Evolutionary conservation across 2,329 filamentous ascomycete genomes (phyloP), one percentile per base, ranked within the genome.

Genomic region (Xylaria polymorpha): DNA sequence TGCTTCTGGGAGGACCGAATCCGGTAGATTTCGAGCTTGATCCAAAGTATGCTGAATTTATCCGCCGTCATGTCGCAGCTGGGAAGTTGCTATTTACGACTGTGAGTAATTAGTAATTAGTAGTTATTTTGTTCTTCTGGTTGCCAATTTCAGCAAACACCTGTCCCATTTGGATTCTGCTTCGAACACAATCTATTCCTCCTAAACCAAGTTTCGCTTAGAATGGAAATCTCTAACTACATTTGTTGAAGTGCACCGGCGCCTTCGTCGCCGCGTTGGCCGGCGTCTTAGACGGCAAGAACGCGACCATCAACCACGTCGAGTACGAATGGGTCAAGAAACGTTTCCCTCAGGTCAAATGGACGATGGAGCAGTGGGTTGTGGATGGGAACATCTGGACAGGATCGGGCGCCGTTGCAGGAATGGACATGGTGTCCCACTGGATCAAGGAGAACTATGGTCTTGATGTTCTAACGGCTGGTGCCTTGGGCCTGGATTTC

Each of bases 321-420:
- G 66, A 68, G 37, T 61, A 22, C 50, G 57, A 56, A 48, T 68
- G 66, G 66, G 22, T 61, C 5, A 68, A 68, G 50, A 65, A 68
- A 15, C 66, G 56, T 9, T 58, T 65, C 35, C 66, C 66, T 3
- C n/a, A 65, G 35, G 61, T 68, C 35, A 65, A 68, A 14, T 68
- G 66, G 66, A 61, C 57, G 43, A 51, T 65, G 41, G 64, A 64
- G 18, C 61, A 68, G 66, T 68, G 66, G 66, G 44, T 68, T 29
- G 61, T 68, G 1, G 66, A 68, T 51, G 66, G 66, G 2, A 68
- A 68, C 20, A 29, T 68, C 32, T 68, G 66, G 66, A 68, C 66
- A 0, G 66, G 66, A 44, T 68, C 66, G 2, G 66, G 66, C 6
- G 66, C 66, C 0, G 57, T 65, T 18, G 66, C 66, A 5, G 66